Conservation (phyloP, 352 stramenopile genomes). For the Pythium periplocum region DNA sequence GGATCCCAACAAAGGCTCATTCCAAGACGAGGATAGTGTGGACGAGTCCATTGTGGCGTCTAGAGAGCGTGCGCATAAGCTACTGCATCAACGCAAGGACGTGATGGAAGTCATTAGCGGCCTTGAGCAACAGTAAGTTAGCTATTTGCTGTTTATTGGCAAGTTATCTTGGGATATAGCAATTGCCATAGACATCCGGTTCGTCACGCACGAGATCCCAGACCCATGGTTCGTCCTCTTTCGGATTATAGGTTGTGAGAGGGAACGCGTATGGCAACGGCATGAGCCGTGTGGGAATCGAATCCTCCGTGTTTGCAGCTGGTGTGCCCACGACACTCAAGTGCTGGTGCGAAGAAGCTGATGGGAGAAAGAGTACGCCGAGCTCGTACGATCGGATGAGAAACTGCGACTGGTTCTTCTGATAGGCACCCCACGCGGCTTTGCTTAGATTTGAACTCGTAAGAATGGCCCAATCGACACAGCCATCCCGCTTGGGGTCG, state of each 20-base stretch:
- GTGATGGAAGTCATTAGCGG: constrained; percentile 21
- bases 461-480: constrained; percentile 68
- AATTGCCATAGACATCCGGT: constrained; percentile 62
- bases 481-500: constrained; percentile 21
- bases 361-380: constrained; percentile 65
- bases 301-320: constrained; percentile 7
- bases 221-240: constrained; percentile 71
- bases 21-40: no score
- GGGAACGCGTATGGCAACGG: constrained; percentile 69
- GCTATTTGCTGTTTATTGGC: constrained; percentile 1
- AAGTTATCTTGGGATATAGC: constrained; percentile 46
- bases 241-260: constrained; percentile 60
- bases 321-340: constrained; percentile 35
- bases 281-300: constrained; percentile 14
- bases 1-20: no score
- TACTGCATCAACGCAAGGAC: constrained; percentile 31
- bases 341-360: constrained; percentile 2
- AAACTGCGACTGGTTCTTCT: constrained; percentile 72
- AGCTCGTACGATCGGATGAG: constrained; percentile 85
- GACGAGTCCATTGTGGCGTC: no score
- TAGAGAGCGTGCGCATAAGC: constrained; percentile 7
- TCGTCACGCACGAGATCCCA: constrained; percentile 71
- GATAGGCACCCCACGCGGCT: constrained; percentile 65
- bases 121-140: constrained; percentile 4
- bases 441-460: constrained; percentile 83